Base-by-base conservation (phyloP, 371 early-diverging fungal species). In the Apophysomyces sp. region DNA sequence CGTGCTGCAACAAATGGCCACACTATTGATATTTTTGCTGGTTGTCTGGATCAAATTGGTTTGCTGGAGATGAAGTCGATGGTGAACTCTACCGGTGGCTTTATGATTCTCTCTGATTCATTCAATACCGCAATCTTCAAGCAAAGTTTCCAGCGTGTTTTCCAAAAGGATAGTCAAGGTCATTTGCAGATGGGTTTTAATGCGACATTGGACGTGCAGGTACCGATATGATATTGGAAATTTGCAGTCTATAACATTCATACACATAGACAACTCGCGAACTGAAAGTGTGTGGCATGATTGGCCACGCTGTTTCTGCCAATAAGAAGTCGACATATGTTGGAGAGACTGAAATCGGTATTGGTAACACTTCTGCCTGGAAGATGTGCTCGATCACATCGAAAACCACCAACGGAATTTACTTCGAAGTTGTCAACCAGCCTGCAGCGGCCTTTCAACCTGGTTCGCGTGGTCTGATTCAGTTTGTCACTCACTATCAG, bases 341-440 rank as follows among this genome's bases (percentile, higher is more conserved):
- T n/a, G 93, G 95, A 30, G 98, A 98, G 70, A 97, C 97, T 7
- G 99, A 98, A 75, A 98, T 98, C 68, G 99, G 99, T 66, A 91
- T 98, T 62, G 96, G 96, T 59, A 92, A 92, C 61, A 98, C 99
- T 0, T 91, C 92, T 24, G 89, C 94, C 8, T 98, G 98, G 98
- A 94, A 94, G 67, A 88, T 98, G 78, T 94, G 96, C 65, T 88
- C 92, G 5, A 77, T 98, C 13, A 91, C 90, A 3, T 91, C 94
- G 30, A 88, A 85, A 62, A 94, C 98, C 0, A 94, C 96, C 41
- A 85, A 85, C 30, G 97, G 86, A 16, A 70, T 98, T 27, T 98
- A 98, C 78, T 98, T 98, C 81, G 99, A 98, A 77, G 94, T 98
- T 8, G 95, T 94, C 9, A 89, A 87, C 60, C 94, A 95, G 71